Evolutionary conservation across 2,329 filamentous ascomycete species (phyloP).

Genomic region (Emmonsiellopsis sp.): DNA sequence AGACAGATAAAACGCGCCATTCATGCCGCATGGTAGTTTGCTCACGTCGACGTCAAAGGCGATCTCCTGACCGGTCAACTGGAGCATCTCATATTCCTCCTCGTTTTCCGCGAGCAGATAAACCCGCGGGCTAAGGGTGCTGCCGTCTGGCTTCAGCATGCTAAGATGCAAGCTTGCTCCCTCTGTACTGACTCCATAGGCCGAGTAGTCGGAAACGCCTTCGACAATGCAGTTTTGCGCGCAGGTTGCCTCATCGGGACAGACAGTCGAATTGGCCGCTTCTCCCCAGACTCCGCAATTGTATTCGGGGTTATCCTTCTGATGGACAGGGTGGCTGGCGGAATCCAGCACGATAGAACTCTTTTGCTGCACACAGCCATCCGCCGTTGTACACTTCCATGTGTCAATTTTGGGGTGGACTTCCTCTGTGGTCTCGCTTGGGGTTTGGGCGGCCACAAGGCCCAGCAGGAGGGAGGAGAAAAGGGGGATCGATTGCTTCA

Average conservation of each 20-base stretch:
- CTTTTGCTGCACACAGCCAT: constrained; percentile 41
- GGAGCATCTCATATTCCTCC: constrained; percentile 53
- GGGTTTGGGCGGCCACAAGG: constrained; percentile 42
- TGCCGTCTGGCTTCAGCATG: constrained; percentile 29
- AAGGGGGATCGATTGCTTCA: not conserved
- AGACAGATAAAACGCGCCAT: constrained; percentile 58
- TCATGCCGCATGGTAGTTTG: constrained; percentile 58
- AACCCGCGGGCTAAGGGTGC: constrained; percentile 36
- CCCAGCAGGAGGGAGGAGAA: constrained; percentile 27
- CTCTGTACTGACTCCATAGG: constrained; percentile 43
- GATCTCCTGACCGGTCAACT: constrained; percentile 56
- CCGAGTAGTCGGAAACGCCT: constrained; percentile 41
- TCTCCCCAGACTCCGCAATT: constrained; percentile 45
- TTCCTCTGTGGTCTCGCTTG: constrained; percentile 36
- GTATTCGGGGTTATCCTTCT: constrained; percentile 33
- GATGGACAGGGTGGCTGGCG: constrained; percentile 46
- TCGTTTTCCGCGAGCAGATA: constrained; percentile 55
- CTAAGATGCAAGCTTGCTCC: constrained; percentile 40
- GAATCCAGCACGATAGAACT: constrained; percentile 46
- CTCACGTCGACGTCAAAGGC: constrained; percentile 63
- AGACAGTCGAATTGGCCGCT: constrained; percentile 34
- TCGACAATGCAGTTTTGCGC: constrained; percentile 48
- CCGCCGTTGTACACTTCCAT: constrained; percentile 40
- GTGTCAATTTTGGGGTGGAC: constrained; percentile 44
- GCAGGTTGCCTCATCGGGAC: constrained; percentile 40